These are phyloP conservation scores for Botrytis byssoidea DNA, from an alignment of 2,329 filamentous ascomycete species.

Conservation along the genomic window DNA sequence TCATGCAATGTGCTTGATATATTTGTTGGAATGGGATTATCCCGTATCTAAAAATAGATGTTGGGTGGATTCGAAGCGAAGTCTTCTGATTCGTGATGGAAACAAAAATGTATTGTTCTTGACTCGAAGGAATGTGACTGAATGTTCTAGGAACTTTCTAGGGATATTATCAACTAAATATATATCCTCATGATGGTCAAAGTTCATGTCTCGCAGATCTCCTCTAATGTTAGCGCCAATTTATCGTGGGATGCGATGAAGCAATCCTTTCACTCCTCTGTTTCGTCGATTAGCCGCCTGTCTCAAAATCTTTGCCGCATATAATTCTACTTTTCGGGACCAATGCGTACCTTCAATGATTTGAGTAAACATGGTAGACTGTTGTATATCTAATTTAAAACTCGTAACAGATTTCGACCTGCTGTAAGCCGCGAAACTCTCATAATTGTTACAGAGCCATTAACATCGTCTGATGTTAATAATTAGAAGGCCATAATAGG, in stretches of 20 bases:
- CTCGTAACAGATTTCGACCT: neutral
- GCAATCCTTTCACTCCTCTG: conserved; percentile 17
- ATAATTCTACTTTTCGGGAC: neutral
- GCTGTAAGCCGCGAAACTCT: neutral
- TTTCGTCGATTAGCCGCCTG: conserved; percentile 16
- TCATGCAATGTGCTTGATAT: conserved; percentile 6
- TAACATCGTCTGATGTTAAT: neutral
- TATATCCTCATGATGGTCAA: neutral
- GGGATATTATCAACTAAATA: conserved; percentile 7
- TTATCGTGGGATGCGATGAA: conserved; percentile 12
- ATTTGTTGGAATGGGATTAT: neutral
- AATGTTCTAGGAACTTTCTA: neutral
- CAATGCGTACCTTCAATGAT: neutral
- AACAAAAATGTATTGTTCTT: neutral
- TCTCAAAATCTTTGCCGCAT: conserved; percentile 11
- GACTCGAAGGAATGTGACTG: neutral
- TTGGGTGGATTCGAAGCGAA: conserved; percentile 1
- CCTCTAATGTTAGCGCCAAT: neutral
- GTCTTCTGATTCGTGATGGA: neutral
- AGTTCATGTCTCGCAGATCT: neutral
- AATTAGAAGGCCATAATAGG: neutral
- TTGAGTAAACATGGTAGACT: neutral
- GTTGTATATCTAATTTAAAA: conserved; percentile 8
- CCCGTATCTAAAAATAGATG: conserved; percentile 12
- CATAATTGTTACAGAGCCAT: neutral